These are phyloP conservation scores for Leccinum griseonigrum DNA, from an alignment of 1,284 basidiomycete genomes.

Conservation along the genomic window DNA sequence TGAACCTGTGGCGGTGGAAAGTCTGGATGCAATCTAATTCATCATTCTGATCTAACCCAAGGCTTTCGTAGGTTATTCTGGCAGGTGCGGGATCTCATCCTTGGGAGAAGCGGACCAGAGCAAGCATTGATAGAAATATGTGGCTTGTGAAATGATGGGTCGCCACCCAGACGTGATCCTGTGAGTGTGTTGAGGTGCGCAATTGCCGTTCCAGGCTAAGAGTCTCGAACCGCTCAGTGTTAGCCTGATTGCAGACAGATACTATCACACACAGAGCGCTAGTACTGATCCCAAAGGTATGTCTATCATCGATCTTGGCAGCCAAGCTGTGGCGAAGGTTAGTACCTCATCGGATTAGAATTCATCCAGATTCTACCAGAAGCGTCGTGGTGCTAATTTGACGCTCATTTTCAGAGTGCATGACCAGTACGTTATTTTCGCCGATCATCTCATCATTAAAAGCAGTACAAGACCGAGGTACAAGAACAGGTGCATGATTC, in stretches of 20 bases:
- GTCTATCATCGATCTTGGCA: not conserved
- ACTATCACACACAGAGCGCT: not conserved
- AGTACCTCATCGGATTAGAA: not conserved
- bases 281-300: not conserved
- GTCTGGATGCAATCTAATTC: not conserved
- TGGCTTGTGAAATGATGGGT: not conserved
- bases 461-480: not conserved
- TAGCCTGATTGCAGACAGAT: not conserved
- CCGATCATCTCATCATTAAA: not conserved
- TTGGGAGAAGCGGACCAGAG: not conserved
- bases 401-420: not conserved
- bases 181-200: not conserved
- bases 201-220: not conserved
- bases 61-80: not conserved
- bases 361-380: not conserved
- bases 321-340: not conserved
- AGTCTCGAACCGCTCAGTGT: not conserved
- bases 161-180: not conserved
- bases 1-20: not conserved
- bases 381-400: not conserved
- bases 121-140: not conserved
- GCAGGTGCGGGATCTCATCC: not conserved
- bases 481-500: constrained; percentile 2
- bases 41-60: not conserved
- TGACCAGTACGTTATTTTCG: not conserved